A percentile compares a stretch with the other conserved stretches of the same genome.
phyloP scores from a whole-genome alignment of 2,329 filamentous ascomycete genomes.

The Ascochyta clinopodiicola region DNA sequence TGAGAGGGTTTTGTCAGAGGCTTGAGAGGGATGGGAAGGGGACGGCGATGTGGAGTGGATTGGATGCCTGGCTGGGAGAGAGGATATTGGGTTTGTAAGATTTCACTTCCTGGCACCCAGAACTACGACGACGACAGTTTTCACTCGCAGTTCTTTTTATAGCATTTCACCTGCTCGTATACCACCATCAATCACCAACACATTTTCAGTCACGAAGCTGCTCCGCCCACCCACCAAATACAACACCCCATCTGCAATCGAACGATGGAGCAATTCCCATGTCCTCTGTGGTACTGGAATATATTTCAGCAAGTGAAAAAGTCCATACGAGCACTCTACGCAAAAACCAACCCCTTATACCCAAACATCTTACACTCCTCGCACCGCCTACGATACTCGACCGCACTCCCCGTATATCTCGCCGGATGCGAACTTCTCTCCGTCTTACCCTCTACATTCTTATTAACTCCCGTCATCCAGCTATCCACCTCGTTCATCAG shows the following conservation, averaged over 20 bases:
- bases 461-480: conserved; percentile 65
- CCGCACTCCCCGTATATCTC: conserved; percentile 55
- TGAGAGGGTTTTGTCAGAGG: conserved; percentile 53
- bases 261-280: neutral
- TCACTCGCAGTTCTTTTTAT: no score
- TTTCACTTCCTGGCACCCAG: conserved; percentile 1
- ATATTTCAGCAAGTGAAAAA: no score
- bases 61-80: conserved; percentile 23
- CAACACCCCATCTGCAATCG: conserved; percentile 39
- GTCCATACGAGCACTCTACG: neutral
- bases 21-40: conserved; percentile 46
- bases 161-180: conserved; percentile 2
- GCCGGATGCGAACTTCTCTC: conserved; percentile 50
- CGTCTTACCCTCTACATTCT: conserved; percentile 53
- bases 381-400: conserved; percentile 50
- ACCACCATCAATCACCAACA: conserved; percentile 31
- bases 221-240: conserved; percentile 35
- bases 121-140: no score
- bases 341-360: conserved; percentile 29
- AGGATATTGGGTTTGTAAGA: neutral
- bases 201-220: conserved; percentile 34
- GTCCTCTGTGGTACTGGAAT: no score
- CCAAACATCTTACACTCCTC: conserved; percentile 26
- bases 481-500: conserved; percentile 58
- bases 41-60: conserved; percentile 23